These are phyloP conservation scores for Sporothrix brasiliensis DNA, from an alignment of 2,329 filamentous ascomycete species.

Conservation along the genomic window DNA sequence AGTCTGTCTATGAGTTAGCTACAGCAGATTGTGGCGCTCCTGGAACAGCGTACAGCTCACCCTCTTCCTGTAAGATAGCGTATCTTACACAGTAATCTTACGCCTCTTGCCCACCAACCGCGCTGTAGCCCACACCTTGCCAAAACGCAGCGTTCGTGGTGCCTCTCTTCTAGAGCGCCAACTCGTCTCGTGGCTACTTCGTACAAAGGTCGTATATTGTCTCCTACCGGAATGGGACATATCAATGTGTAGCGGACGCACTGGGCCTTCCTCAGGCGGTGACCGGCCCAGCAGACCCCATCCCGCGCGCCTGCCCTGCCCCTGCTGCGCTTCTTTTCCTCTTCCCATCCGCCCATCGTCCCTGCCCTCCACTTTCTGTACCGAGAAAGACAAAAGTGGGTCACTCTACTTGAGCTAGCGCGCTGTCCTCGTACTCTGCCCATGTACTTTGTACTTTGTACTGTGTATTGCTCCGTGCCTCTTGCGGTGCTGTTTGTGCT, in stretches of 20 bases:
- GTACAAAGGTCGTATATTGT: not conserved
- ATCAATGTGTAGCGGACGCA: not conserved
- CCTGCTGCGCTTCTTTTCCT: slow-evolving; percentile 23
- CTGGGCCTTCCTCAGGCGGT: not conserved
- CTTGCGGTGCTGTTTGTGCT: slow-evolving; percentile 24
- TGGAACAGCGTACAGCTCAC: not conserved
- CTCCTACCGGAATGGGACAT: slow-evolving; percentile 1
- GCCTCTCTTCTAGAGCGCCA: not conserved
- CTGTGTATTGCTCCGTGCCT: not conserved
- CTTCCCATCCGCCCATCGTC: slow-evolving; percentile 11
- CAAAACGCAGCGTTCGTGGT: not conserved
- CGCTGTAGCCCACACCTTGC: not conserved
- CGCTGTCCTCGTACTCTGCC: slow-evolving; percentile 14
- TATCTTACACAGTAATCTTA: not conserved
- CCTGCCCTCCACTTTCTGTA: slow-evolving; percentile 28
- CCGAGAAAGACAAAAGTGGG: slow-evolving; percentile 31
- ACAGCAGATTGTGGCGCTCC: not conserved
- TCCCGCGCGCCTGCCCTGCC: slow-evolving; percentile 5
- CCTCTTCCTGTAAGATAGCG: slow-evolving; percentile 23
- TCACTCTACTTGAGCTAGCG: slow-evolving; percentile 31
- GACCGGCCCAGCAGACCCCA: not conserved
- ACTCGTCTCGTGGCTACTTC: not conserved
- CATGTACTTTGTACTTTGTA: not conserved
- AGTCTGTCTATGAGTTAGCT: not conserved
- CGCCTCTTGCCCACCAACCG: not conserved